These are phyloP conservation scores for Boletus edulis DNA, from an alignment of 768 basidiomycete genomes.

Conservation along the genomic window DNA sequence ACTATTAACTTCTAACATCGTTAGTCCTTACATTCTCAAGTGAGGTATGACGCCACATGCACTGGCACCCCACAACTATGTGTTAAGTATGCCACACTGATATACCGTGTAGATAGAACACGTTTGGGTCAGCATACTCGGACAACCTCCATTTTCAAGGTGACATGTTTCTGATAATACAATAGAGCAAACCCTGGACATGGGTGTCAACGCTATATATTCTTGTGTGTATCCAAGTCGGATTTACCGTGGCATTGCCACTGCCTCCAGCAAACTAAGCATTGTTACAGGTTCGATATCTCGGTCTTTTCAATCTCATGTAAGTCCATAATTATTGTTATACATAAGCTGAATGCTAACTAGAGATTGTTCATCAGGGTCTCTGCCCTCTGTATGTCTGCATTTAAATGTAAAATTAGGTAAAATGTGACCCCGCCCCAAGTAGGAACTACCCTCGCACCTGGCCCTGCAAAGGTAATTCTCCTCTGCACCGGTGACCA, in stretches of 20 bases:
- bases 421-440: neutral
- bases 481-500: neutral
- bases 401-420: neutral
- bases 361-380: neutral
- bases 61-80: neutral
- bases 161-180: neutral
- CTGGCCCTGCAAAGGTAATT: slow-evolving; percentile 1
- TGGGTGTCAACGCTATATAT: slow-evolving; percentile 8
- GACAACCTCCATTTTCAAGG: neutral
- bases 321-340: neutral
- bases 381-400: neutral
- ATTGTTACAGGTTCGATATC: slow-evolving; percentile 8
- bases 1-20: neutral
- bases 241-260: neutral
- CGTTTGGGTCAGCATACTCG: slow-evolving; percentile 6
- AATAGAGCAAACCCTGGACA: slow-evolving; percentile 9
- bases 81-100: neutral
- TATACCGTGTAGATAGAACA: slow-evolving; percentile 1
- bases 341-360: neutral
- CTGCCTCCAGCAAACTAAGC: neutral
- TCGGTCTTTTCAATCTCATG: neutral
- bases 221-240: neutral
- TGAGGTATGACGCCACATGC: neutral
- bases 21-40: neutral
- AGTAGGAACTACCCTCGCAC: slow-evolving; percentile 4